Evolutionary conservation across 2,329 filamentous ascomycete genomes (phyloP).

Genomic region (Plectosphaerella plurivora): DNA sequence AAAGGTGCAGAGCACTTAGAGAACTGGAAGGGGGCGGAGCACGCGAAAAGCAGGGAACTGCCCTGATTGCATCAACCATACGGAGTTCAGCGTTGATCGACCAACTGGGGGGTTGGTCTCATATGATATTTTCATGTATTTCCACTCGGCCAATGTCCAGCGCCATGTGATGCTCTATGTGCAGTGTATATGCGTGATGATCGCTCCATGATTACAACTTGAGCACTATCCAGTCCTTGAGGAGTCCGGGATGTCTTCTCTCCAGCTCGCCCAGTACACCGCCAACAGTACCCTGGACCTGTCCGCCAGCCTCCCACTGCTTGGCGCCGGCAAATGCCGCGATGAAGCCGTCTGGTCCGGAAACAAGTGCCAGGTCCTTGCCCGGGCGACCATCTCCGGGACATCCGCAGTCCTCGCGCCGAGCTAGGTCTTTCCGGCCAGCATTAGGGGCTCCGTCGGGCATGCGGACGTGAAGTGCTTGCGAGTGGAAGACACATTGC

Average conservation of each 20-base stretch:
- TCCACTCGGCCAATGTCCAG: slow-evolving; percentile 15
- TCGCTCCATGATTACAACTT: slow-evolving; percentile 35
- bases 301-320: slow-evolving; percentile 65
- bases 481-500: slow-evolving; percentile 19
- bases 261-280: slow-evolving; percentile 63
- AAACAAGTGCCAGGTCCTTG: slow-evolving; percentile 72
- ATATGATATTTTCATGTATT: not conserved
- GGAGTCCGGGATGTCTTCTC: slow-evolving; percentile 30
- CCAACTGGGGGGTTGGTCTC: not conserved
- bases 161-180: slow-evolving; percentile 6
- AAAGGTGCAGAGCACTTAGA: slow-evolving; percentile 73
- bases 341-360: slow-evolving; percentile 88
- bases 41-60: not conserved
- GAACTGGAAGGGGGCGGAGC: not conserved
- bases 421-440: slow-evolving; percentile 1
- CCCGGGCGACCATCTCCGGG: slow-evolving; percentile 26
- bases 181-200: slow-evolving; percentile 2
- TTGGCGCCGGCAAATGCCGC: slow-evolving; percentile 76
- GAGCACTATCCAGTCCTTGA: slow-evolving; percentile 45
- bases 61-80: not conserved
- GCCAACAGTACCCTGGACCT: slow-evolving; percentile 69
- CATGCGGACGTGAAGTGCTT: slow-evolving; percentile 17
- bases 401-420: slow-evolving; percentile 17
- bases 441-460: slow-evolving; percentile 13
- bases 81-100: not conserved